Evolutionary conservation across 73 alveolate genomes (phyloP).

Genomic region (Breviolum minutum): DNA sequence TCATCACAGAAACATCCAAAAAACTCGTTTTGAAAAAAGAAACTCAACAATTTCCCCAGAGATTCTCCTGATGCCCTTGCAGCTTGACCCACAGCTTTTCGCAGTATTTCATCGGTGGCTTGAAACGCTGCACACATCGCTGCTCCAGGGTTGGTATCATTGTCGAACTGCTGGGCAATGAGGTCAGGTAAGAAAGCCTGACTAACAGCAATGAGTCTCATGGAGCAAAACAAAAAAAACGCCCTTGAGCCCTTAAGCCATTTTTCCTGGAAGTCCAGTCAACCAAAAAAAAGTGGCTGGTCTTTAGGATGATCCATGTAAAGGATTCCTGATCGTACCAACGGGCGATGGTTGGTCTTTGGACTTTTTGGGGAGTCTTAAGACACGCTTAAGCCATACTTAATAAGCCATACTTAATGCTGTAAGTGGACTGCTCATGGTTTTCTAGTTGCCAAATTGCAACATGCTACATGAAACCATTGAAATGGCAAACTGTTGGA

Average conservation of each 20-base stretch:
- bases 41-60: neutral
- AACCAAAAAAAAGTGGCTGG: too few species aligned
- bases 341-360: too few species aligned
- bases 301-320: too few species aligned
- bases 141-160: neutral
- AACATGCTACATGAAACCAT: neutral
- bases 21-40: too few species aligned
- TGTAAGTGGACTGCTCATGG: neutral
- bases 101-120: conserved; percentile 20
- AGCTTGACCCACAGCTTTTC: conserved; percentile 3
- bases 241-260: neutral
- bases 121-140: conserved; percentile 22
- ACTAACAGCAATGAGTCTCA: neutral
- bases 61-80: conserved; percentile 18
- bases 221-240: neutral
- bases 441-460: neutral
- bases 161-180: neutral
- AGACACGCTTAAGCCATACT: too few species aligned
- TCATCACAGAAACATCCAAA: neutral
- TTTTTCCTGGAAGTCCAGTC: too few species aligned
- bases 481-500: neutral
- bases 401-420: neutral
- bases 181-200: conserved; percentile 25
- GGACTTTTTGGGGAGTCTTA: too few species aligned
- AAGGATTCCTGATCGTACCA: too few species aligned